Evolutionary conservation across 805 yeast genomes (phyloP), one percentile per base, ranked within the genome.

Genomic region (Kodamaea kakaduensis): DNA sequence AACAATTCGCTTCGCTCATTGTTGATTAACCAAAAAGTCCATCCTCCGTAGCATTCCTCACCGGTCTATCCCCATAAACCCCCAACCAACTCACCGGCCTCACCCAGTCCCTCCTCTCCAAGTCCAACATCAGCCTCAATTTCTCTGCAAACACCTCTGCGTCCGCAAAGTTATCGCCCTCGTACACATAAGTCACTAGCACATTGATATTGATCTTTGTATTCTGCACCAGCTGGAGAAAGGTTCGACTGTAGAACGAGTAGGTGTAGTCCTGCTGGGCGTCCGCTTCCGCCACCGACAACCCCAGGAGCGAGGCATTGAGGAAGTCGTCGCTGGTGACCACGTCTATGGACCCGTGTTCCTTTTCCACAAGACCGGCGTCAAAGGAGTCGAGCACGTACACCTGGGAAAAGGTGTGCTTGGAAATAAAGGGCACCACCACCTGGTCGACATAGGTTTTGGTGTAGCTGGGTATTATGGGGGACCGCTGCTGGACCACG

Each of bases 111-210:
- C 54, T 18, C 2, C 38, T 32, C n/a, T 45, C 34, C 16, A 56
- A 34, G 6, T 41, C 52, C 17, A 64, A 46, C 13, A 62, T 41
- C 4, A 58, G 45, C 5, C 54, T 44, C 2, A 69, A 53, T 20
- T 57, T 54, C 9, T 43, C 42, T 2, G 84, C 78, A 41, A 82
- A 56, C 7, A 52, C 42, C 27, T 64, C 64, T 6, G 94, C 93
- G 54, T 88, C 96, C 14, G 57, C 51, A 18, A 80, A 73, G 55
- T 90, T 90, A 56, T 89, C 97, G 21, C 97, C 97, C 54, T 89
- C 97, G 56, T 85, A 87, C 1, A 82, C 94, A 52, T 71, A 79
- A 12, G 75, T 65, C 8, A 75, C 73, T n/a, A 75, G 42, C 3
- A 73, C 70, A n/a, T 50, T 55, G 14, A 68, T 52, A 6, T 50